Evolutionary conservation across 2,329 filamentous ascomycete species (phyloP).

Genomic region (Eutypella sp.): DNA sequence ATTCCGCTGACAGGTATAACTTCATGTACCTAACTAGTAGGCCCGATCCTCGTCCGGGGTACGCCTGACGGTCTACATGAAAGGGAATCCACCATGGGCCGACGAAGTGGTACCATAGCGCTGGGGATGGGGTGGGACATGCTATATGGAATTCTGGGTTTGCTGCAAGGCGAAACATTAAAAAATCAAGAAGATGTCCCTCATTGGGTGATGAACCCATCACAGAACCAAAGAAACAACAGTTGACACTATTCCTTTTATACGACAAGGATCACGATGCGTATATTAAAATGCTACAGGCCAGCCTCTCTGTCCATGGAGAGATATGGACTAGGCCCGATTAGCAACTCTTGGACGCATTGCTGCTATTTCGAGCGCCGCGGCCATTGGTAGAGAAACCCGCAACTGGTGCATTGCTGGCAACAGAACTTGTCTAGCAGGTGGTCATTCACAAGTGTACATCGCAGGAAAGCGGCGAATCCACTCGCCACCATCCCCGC

Average conservation of each 20-base stretch:
- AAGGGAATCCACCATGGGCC: slow-evolving; percentile 16
- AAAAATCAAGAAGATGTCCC: too few relatives aligned
- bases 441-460: too few relatives aligned
- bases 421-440: not conserved
- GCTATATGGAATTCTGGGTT: too few relatives aligned
- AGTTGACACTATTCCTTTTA: not conserved
- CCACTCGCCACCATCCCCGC: not conserved
- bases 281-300: not conserved
- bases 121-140: slow-evolving; percentile 16
- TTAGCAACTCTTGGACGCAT: not conserved
- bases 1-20: slow-evolving; percentile 10
- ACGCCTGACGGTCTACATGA: too few relatives aligned
- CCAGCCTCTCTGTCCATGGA: not conserved
- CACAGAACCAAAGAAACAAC: too few relatives aligned
- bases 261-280: not conserved
- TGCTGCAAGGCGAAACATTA: too few relatives aligned
- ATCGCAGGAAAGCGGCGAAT: not conserved
- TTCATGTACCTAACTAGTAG: too few relatives aligned
- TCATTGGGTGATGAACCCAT: too few relatives aligned
- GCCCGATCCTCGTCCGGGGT: slow-evolving; percentile 7
- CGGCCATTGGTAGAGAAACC: not conserved
- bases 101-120: slow-evolving; percentile 17
- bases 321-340: not conserved
- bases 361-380: not conserved
- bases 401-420: not conserved